A percentile compares a stretch with the other conserved stretches of the same genome.
These are phyloP conservation scores for Ascochyta viciae-villosae DNA, from an alignment of 2,329 filamentous ascomycete species.

Conservation along the genomic window DNA sequence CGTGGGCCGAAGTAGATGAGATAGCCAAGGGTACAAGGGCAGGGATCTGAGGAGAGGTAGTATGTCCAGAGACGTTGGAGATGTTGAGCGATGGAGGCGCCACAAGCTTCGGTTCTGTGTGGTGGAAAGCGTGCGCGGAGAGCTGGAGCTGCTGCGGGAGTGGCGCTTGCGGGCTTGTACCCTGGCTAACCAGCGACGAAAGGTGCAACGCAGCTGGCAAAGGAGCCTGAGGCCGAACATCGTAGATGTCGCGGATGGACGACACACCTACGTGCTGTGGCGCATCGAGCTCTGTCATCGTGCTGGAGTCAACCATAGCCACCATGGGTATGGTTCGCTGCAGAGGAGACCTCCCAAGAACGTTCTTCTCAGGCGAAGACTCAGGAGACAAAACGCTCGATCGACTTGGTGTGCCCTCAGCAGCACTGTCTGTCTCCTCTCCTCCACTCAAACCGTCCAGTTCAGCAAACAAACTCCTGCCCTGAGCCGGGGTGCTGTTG, in stretches of 20 bases:
- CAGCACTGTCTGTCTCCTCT: constrained; percentile 60
- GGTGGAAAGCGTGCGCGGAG: constrained; percentile 32
- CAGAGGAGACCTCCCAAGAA: constrained; percentile 32
- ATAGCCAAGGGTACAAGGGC: constrained; percentile 26
- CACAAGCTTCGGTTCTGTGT: constrained; percentile 30
- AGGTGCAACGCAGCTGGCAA: constrained; percentile 22
- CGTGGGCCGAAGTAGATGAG: constrained; percentile 31
- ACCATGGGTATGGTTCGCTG: constrained; percentile 34
- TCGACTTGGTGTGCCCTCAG: constrained; percentile 46
- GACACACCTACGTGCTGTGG: constrained; percentile 44
- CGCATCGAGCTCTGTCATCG: constrained; percentile 68
- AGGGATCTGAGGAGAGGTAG: constrained; percentile 31
- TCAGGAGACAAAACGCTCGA: constrained; percentile 42
- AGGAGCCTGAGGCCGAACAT: constrained; percentile 34
- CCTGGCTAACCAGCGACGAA: constrained; percentile 39
- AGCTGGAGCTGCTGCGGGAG: constrained; percentile 26
- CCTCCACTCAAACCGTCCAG: constrained; percentile 80
- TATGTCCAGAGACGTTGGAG: constrained; percentile 37
- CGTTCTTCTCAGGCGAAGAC: constrained; percentile 41
- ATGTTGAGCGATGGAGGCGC: constrained; percentile 27
- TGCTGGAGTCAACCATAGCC: constrained; percentile 65
- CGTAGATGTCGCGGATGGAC: constrained; percentile 36
- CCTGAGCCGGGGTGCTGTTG: constrained; percentile 56
- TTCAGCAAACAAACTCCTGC: constrained; percentile 90
- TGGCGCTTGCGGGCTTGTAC: constrained; percentile 33